Evolutionary conservation across 345 rosid species (phyloP).

Genomic region (Cardamine resedifolia): DNA sequence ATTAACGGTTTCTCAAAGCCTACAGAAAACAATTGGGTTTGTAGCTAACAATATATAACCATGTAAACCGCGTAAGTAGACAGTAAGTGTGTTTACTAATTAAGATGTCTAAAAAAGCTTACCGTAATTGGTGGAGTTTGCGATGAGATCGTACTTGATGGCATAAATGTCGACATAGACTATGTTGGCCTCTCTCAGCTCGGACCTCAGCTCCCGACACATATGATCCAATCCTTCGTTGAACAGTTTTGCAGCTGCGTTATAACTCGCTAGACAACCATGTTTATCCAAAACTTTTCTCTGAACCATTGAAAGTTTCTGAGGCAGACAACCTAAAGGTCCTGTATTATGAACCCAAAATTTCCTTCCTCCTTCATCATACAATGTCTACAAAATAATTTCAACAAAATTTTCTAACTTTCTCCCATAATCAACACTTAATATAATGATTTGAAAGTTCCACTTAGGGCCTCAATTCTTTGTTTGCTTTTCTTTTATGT

Average conservation of each 20-base stretch:
- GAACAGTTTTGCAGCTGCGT: conserved; percentile 65
- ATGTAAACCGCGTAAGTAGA: background rate
- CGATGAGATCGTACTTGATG: conserved; percentile 71
- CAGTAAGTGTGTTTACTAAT: background rate
- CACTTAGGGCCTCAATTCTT: background rate
- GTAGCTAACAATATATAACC: background rate
- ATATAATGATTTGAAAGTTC: background rate
- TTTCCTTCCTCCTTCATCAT: conserved; percentile 68
- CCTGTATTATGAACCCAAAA: conserved; percentile 93
- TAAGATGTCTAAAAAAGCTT: conserved; percentile 18
- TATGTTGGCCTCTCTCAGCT: conserved; percentile 52
- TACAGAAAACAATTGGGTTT: conserved; percentile 28
- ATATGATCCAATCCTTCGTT: conserved; percentile 51
- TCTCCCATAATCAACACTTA: background rate
- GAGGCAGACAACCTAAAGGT: conserved; percentile 91
- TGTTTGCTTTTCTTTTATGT: background rate
- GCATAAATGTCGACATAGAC: conserved; percentile 70
- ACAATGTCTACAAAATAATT: conserved; percentile 42
- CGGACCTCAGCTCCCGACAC: conserved; percentile 51
- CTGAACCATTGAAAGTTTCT: conserved; percentile 57
- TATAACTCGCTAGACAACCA: conserved; percentile 64
- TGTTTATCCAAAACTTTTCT: conserved; percentile 46
- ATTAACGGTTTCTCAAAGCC: conserved; percentile 70
- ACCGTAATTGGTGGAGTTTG: conserved; percentile 59
- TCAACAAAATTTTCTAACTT: background rate